Conservation (phyloP, 2,329 filamentous ascomycete species). For the Plectosphaerella cucumerina region DNA sequence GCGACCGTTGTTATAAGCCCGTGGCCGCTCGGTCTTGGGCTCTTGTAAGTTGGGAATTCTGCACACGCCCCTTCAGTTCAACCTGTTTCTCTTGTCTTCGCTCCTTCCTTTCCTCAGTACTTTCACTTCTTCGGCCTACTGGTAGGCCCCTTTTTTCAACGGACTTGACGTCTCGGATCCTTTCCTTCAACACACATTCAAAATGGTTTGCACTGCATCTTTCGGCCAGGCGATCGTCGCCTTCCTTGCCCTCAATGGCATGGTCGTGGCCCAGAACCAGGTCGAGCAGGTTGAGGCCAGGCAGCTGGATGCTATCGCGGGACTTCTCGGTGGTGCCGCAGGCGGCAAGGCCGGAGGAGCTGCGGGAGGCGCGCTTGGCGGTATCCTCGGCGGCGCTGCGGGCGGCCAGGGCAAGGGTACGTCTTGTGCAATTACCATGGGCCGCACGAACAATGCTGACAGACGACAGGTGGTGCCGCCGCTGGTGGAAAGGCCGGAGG, state of each 20-base stretch:
- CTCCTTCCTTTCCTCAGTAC: background rate
- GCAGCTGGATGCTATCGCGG: background rate
- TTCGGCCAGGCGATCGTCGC: background rate
- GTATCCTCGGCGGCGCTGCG: background rate
- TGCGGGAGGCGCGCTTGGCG: background rate
- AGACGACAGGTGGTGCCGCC: background rate
- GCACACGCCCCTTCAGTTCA: background rate
- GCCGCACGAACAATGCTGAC: background rate
- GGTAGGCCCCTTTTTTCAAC: background rate
- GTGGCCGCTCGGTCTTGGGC: background rate
- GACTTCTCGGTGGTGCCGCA: background rate
- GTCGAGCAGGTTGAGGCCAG: background rate
- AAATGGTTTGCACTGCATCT: background rate
- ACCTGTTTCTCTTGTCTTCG: background rate
- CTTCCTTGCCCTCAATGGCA: background rate
- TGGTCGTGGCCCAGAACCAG: background rate
- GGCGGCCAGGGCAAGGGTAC: background rate
- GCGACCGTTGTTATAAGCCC: background rate
- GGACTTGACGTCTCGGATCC: constrained; percentile 1
- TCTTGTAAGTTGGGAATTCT: background rate
- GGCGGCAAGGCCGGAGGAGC: background rate
- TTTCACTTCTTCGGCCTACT: background rate
- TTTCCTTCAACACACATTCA: background rate
- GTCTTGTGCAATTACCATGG: background rate
- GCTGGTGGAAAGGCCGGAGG: background rate